phyloP scores from a whole-genome alignment of 1,284 basidiomycete genomes.

The Naganishia sp. region DNA sequence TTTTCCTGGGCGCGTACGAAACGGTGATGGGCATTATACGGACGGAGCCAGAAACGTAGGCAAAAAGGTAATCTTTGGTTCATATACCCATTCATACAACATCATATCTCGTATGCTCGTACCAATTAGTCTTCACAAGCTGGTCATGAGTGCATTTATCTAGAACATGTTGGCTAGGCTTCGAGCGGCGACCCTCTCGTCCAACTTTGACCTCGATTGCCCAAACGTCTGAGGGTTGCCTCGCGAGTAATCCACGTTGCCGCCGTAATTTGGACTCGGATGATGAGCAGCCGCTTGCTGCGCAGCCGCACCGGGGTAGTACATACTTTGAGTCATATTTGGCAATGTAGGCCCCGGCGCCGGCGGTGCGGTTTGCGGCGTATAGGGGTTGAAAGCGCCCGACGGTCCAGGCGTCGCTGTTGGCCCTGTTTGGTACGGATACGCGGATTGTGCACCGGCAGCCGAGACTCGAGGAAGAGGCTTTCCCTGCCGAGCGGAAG shows the following conservation, averaged over 20 bases:
- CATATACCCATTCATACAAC: slow-evolving; percentile 11
- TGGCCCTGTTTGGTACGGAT: slow-evolving; percentile 14
- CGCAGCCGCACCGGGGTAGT: slow-evolving; percentile 15
- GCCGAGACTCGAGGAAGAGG: slow-evolving; percentile 10
- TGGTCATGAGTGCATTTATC: neutral
- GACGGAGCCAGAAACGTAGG: neutral
- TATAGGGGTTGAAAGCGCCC: neutral
- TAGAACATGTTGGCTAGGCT: slow-evolving; percentile 36
- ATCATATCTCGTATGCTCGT: neutral
- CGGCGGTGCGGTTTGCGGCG: slow-evolving; percentile 4
- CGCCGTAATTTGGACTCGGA: slow-evolving; percentile 12
- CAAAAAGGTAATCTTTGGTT: no score
- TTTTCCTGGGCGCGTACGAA: slow-evolving; percentile 94
- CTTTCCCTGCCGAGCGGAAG: neutral
- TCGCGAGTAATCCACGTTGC: slow-evolving; percentile 19
- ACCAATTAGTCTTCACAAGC: neutral
- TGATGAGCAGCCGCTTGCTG: neutral
- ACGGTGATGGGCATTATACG: slow-evolving; percentile 23
- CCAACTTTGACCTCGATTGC: slow-evolving; percentile 20
- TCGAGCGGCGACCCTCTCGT: slow-evolving; percentile 32
- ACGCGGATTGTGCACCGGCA: slow-evolving; percentile 20
- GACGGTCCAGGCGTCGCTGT: slow-evolving; percentile 7
- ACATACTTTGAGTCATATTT: slow-evolving; percentile 31
- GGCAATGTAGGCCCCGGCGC: slow-evolving; percentile 3
- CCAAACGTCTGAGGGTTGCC: slow-evolving; percentile 12